Evolutionary conservation across 208 protist species (phyloP), one percentile per base, ranked within the genome.

Genomic region (Trypanosoma boissoni): DNA sequence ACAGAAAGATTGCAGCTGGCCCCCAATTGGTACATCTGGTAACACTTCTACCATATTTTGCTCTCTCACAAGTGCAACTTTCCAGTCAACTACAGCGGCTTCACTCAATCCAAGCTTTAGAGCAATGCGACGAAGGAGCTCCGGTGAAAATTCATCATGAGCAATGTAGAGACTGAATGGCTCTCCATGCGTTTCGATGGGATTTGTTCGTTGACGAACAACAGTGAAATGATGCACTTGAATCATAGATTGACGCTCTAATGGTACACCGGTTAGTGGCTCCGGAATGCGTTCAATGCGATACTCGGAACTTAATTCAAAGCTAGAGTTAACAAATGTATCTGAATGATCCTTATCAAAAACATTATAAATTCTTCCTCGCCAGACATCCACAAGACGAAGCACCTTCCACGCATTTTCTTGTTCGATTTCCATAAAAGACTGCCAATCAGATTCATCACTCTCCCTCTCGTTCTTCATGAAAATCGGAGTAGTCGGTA

Each of bases 231-330:
- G 88, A 45, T 86, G 68, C 36, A 95, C 78, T 29, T 85, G 80
- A 42, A 91, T 64, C 27, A 92, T 55, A 14, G 56, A 68, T 59
- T 95, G 88, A 18, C 80, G 53, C 36, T 76, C 61, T 9, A 42
- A 29, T 20, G 64, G 70, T 10, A 87, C 65, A 52, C 32, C 69
- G 1, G 79, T 60, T 23, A 91, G 58, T 20, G 83, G 83, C 21
- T 37, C 36, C 18, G 88, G 88, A 21, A 91, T 68, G 18, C 52
- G 56, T 66, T 95, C 88, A 57, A 95, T 85, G 37, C 88, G 80
- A 68, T 95, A 95, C 60, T 92, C 78, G 7, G 88, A 76, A 68
- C 85, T 92, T 49, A 92, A 85, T 69, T 95, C 85, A 61, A 95
- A 92, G 3, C 82, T 92, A 12, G 87, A 69, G 52, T 77, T 63